Evolutionary conservation across 805 yeast genomes (phyloP), one percentile per base, ranked within the genome.

Genomic region (Maudiozyma saulgeensis): DNA sequence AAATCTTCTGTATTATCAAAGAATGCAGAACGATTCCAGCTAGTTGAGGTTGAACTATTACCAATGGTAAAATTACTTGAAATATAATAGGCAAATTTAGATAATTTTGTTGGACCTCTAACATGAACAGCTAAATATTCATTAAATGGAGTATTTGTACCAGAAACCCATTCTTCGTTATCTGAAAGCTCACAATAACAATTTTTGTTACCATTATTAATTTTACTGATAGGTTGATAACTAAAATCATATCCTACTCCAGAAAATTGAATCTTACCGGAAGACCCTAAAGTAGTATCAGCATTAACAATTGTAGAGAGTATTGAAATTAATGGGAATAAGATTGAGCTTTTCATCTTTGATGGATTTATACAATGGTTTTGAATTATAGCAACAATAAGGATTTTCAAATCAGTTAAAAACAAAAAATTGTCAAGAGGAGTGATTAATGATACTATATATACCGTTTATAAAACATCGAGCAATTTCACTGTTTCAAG

Each of bases 111-210:
- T 3, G 90, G 90, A 18, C 90, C 90, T 64, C 89, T 75, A 61
- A 84, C 75, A 60, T 84, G 89, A 8, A 84, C 87, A 1, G 87
- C 79, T 9, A 84, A 69, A 54, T 78, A 85, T 48, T 73, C 80
- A 55, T 80, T 66, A 31, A 82, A 56, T 1, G 90, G 90, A 11
- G 87, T 69, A 59, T 80, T 81, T 6, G 78, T 43, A 19, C 89
- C 89, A 12, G 71, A 61, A 41, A 60, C 59, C 57, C 59, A 58
- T 31, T 47, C 50, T 16, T n/a, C 3, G 16, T 40, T 37, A 6
- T 53, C 60, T 25, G 53, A 58, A 6, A 59, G 58, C 13, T 53
- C 54, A 48, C 66, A 62, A 13, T 56, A 45, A 48, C 62, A 58
- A n/a, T 50, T 48, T 2, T 49, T 43, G 43, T 48, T 49, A 26